Evolutionary conservation across 805 yeast genomes (phyloP), one percentile per base, ranked within the genome.

Genomic region (Ogataea corticis): DNA sequence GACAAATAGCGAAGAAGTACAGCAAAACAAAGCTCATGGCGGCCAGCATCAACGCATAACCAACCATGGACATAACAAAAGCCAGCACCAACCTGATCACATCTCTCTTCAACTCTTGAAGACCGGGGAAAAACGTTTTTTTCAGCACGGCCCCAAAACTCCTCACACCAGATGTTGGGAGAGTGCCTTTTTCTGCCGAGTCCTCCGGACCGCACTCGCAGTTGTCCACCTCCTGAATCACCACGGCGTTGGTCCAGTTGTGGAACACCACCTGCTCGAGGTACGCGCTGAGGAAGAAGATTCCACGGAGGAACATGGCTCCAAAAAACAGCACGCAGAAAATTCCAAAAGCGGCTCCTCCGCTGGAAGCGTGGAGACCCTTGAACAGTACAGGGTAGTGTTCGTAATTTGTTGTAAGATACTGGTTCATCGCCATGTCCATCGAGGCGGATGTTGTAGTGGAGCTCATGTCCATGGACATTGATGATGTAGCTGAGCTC

Each of bases 1-100:
- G 55, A 14, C 83, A 78, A 25, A 84, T 82, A 2, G 87, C 92
- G 65, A 86, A 86, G 63, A 86, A 83, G 54, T 86, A 86, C 0
- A 80, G 66, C 37, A 84, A 54, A 7, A 84, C 75, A 59, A 72
- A 85, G 33, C 85, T 72, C 95, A 86, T 86, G 5, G 85, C 85
- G 13, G 82, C 90, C 67, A 86, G 73, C 95, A 86, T 86, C 56
- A 86, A 65, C 29, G 83, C 83, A 59, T 82, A 86, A 11, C 85
- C 83, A 39, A 86, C 59, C 73, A 85, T 70, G 16, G 86, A 84
- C 2, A 86, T 77, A 14, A 79, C 60, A 50, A 86, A 81, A 10
- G 82, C 74, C 18, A 86, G 52, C 0, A 74, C 29, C 14, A 83
- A 64, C 55, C 92, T 70, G 6, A 83, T 69, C 3, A 74, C 37